Evolutionary conservation across 2,329 filamentous ascomycete species (phyloP), one percentile per base, ranked within the genome.

Genomic region (Apiospora hydei): DNA sequence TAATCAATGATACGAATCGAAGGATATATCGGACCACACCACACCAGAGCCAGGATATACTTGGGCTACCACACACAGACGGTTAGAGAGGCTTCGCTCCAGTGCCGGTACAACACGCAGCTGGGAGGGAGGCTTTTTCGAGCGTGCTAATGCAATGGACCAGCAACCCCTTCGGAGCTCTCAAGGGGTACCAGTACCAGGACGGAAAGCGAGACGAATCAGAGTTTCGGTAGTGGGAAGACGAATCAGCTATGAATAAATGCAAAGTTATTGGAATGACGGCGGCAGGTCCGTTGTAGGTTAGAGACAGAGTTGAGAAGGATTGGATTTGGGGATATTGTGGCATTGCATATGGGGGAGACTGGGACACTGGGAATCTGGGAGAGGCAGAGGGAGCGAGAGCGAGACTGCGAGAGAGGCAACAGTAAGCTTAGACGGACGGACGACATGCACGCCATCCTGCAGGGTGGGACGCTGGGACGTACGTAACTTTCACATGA

Each of bases 21-120:
- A 64, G 26, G 44, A 69, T 69, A 49, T 49, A 69, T 69, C 67
- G 67, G 47, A 69, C 67, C 67, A 69, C 67, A 69, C 67, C 67
- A 46, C 16, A 18, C 34, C 57, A n/a, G 10, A 64, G 30, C 57
- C 34, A 64, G 41, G 57, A 41, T 41, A 64, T 64, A 64, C 57
- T 41, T 64, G 57, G 57, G 24, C n/a, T 24, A 26, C 57, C 57
- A 64, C 34, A 64, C 57, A 41, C 57, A 13, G 34, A 64, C 57
- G 11, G 21, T n/a, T 64, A 24, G 57, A 41, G 57, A 64, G 34
- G n/a, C 30, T n/a, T 41, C 3, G 21, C 57, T 64, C 34, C 57
- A 64, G 57, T 64, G 30, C 34, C 57, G 38, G 21, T 64, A 64
- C 57, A 64, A 64, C 18, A 64, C 57, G 21, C 13, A 64, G 34